Conservation (phyloP, 768 basidiomycete genomes). For the Tephrocybe sp. region DNA sequence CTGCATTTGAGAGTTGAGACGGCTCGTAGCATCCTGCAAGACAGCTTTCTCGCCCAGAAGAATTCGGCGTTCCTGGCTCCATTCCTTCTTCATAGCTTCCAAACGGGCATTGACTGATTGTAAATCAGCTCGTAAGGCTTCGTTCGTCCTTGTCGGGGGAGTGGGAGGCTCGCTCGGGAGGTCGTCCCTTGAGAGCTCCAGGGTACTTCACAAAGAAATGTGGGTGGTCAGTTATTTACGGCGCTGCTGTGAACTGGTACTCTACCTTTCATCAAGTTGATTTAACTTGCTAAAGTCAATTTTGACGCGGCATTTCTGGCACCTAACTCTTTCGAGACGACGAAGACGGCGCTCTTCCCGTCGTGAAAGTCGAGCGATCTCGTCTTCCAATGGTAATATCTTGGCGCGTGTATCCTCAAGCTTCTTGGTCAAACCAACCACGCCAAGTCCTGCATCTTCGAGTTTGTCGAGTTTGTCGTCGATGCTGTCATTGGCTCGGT, state of each 20-base stretch:
- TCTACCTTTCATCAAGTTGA: constrained; percentile 62
- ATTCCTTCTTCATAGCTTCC: constrained; percentile 59
- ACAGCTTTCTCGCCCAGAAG: constrained; percentile 69
- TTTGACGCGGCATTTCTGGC: constrained; percentile 66
- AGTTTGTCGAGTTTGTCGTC: constrained; percentile 88
- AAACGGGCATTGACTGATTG: constrained; percentile 62
- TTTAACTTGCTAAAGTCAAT: constrained; percentile 48
- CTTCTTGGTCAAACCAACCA: constrained; percentile 65
- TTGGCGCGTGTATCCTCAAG: constrained; percentile 68
- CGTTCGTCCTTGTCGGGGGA: constrained; percentile 65
- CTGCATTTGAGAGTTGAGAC: constrained; percentile 60
- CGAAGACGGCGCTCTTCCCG: constrained; percentile 67
- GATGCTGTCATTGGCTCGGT: constrained; percentile 77
- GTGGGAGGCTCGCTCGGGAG: constrained; percentile 61
- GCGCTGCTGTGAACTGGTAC: background rate
- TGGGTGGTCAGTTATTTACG: background rate
- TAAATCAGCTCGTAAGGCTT: constrained; percentile 58
- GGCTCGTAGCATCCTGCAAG: constrained; percentile 68
- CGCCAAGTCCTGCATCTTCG: constrained; percentile 75
- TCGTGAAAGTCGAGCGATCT: constrained; percentile 60
- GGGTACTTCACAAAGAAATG: constrained; percentile 45
- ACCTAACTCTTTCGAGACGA: constrained; percentile 60
- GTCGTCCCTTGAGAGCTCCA: constrained; percentile 46
- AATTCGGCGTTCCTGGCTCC: constrained; percentile 64
- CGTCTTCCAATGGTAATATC: constrained; percentile 60